Percentiles rank a stretch among this genome's conserved stretches.
Evolutionary conservation across 78 protist genomes (phyloP).

Genomic region (Thecamonas trahens): DNA sequence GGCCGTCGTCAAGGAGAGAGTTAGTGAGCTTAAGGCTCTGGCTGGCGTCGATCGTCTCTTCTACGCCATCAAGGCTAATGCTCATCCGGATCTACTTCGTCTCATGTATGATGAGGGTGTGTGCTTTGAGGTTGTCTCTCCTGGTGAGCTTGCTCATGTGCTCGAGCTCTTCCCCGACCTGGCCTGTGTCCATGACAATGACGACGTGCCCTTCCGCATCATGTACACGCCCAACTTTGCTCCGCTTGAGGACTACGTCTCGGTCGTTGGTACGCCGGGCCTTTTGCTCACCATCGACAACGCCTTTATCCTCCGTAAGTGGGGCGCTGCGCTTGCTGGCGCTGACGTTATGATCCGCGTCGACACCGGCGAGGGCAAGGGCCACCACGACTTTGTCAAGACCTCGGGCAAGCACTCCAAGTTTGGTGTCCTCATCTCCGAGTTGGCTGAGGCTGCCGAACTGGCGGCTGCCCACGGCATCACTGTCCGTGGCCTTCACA

Average conservation of each 20-base stretch:
- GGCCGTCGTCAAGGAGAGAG: too few species aligned
- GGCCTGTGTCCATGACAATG: background rate
- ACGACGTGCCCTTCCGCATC: background rate
- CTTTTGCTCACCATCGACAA: background rate
- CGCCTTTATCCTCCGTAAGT: background rate
- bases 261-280: background rate
- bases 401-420: background rate
- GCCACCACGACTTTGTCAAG: background rate
- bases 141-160: background rate
- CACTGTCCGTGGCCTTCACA: background rate
- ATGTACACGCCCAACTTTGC: background rate
- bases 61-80: too few species aligned
- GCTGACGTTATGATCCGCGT: background rate
- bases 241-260: background rate
- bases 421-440: background rate
- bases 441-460: background rate
- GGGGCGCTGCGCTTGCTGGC: background rate
- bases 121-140: background rate
- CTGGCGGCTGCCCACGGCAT: background rate
- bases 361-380: background rate
- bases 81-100: too few species aligned
- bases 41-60: too few species aligned
- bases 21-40: too few species aligned
- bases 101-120: background rate
- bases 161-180: background rate